Percentiles rank a stretch among this genome's conserved stretches.
phyloP scores from a whole-genome alignment of 2,329 filamentous ascomycete genomes.

The Fusarium decemcellulare region DNA sequence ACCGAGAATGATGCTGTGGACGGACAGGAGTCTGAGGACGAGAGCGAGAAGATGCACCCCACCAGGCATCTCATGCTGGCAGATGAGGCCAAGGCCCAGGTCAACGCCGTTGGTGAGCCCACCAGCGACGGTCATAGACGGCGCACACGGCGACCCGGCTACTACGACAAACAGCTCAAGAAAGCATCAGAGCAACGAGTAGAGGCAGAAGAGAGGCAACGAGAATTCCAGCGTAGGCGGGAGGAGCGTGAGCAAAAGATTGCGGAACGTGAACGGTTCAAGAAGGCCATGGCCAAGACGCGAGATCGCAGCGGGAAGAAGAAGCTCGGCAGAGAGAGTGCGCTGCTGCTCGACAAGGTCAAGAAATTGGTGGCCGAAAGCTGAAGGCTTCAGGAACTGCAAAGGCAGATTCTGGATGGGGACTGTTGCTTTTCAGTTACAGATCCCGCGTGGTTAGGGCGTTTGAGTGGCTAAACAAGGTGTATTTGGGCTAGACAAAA shows the following conservation, averaged over 20 bases:
- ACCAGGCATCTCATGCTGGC: slow-evolving; percentile 58
- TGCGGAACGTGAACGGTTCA: slow-evolving; percentile 75
- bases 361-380: slow-evolving; percentile 75
- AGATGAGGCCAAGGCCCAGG: slow-evolving; percentile 55
- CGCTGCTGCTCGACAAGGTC: slow-evolving; percentile 82
- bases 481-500: slow-evolving; percentile 37
- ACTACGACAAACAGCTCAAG: slow-evolving; percentile 75
- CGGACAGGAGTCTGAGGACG: slow-evolving; percentile 32
- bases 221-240: slow-evolving; percentile 62
- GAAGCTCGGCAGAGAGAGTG: slow-evolving; percentile 86
- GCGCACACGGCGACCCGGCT: slow-evolving; percentile 62
- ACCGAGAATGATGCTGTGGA: slow-evolving; percentile 37
- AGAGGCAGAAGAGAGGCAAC: slow-evolving; percentile 58
- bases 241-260: slow-evolving; percentile 76
- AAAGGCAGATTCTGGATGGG: background rate
- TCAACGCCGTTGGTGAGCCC: slow-evolving; percentile 37
- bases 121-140: slow-evolving; percentile 52
- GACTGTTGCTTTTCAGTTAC: background rate
- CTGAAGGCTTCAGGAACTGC: slow-evolving; percentile 9
- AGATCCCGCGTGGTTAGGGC: slow-evolving; percentile 14
- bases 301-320: slow-evolving; percentile 81
- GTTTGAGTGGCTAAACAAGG: slow-evolving; percentile 21
- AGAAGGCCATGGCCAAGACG: slow-evolving; percentile 80
- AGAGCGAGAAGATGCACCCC: slow-evolving; percentile 51
- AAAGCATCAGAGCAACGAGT: slow-evolving; percentile 60